Evolutionary conservation across 441 rosid species (phyloP).

Genomic region (Eutrema salsugineum): DNA sequence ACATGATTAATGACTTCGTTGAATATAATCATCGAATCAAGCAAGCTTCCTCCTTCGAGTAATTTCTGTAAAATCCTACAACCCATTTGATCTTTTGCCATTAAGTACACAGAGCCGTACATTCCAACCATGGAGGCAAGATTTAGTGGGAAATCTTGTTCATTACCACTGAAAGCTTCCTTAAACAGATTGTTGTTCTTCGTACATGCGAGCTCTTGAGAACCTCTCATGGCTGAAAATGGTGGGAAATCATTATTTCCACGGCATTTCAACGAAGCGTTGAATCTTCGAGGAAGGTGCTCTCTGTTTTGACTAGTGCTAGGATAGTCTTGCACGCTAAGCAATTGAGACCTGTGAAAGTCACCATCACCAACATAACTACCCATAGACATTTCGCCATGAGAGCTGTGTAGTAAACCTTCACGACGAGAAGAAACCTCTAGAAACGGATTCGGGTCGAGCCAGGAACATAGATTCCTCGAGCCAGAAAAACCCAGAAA

Average conservation of each 20-base stretch:
- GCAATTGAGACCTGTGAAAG: conserved; percentile 9
- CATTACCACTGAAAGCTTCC: too few relatives aligned
- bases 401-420: conserved; percentile 28
- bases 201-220: too few relatives aligned
- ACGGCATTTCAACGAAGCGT: too few relatives aligned
- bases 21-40: conserved; percentile 45
- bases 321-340: conserved; percentile 29
- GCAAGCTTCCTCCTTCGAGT: conserved; percentile 45
- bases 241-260: too few relatives aligned
- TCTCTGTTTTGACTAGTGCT: conserved; percentile 30
- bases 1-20: conserved; percentile 48
- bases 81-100: conserved; percentile 74
- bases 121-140: conserved; percentile 39
- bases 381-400: conserved; percentile 12
- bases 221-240: too few relatives aligned
- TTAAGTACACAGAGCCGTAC: conserved; percentile 41
- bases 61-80: conserved; percentile 60
- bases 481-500: conserved; percentile 28
- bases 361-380: not conserved
- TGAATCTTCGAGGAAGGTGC: too few relatives aligned
- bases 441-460: conserved; percentile 3
- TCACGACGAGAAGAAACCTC: conserved; percentile 25
- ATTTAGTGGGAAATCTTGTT: conserved; percentile 23
- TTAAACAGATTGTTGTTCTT: not conserved
- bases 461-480: conserved; percentile 8